phyloP scores from a whole-genome alignment of 225 moss, liverwort and hornwort species.

The Pleurozium schreberi region DNA sequence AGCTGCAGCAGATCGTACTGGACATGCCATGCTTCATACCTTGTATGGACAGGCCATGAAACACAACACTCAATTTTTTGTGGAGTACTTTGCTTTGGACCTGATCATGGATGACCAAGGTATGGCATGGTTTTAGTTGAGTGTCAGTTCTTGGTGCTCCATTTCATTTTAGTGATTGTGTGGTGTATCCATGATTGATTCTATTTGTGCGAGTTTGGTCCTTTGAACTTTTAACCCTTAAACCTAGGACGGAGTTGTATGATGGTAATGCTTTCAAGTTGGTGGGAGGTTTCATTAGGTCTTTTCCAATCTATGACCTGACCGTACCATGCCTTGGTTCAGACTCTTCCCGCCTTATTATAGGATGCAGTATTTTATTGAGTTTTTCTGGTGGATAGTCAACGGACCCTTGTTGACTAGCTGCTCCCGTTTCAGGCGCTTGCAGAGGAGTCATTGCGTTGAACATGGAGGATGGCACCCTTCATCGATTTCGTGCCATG shows the following conservation, averaged over 20 bases:
- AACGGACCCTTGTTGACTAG: not conserved
- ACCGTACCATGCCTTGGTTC: not conserved
- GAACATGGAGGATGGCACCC: slow-evolving; percentile 95
- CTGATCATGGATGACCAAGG: slow-evolving; percentile 84
- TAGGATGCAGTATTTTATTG: not conserved
- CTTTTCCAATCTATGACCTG: not conserved
- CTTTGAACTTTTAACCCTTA: not conserved
- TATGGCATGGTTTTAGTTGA: not conserved
- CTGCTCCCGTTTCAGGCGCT: slow-evolving; percentile 33
- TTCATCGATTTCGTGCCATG: slow-evolving; percentile 76
- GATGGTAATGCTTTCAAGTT: not conserved
- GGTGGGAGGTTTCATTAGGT: not conserved
- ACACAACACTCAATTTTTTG: slow-evolving; percentile 98
- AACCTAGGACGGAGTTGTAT: not conserved
- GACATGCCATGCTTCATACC: slow-evolving; percentile 93
- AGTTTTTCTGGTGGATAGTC: not conserved
- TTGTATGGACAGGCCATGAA: slow-evolving; percentile 98
- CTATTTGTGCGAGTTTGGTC: not conserved
- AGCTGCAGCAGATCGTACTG: slow-evolving; percentile 95
- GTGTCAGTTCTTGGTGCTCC: not conserved
- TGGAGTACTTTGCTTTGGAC: slow-evolving; percentile 89
- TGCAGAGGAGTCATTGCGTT: slow-evolving; percentile 88
- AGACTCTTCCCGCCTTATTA: not conserved
- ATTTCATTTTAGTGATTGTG: not conserved
- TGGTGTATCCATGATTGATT: not conserved